Base-by-base conservation (phyloP, 441 rosid species). In the Bruguiera hainesii region DNA sequence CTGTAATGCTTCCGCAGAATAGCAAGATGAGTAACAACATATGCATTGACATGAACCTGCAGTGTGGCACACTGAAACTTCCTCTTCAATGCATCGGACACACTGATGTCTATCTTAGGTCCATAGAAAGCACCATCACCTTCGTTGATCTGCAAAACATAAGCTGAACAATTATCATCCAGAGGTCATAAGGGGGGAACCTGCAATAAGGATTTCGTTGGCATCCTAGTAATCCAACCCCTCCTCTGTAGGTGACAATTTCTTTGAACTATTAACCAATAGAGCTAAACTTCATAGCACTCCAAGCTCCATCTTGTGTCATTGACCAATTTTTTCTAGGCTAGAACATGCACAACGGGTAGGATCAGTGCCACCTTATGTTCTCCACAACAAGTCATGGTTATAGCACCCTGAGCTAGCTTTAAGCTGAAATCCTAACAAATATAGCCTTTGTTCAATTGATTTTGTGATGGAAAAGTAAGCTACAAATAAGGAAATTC, bases 111-210 rank as follows among this genome's bases (percentile, higher is more conserved):
- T 71, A 96, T 96, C 80, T 96, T 96, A 21, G 99, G 99, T 66
- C 99, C 99, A 78, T 96, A 96, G 71, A 96, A 96, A 64, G 99
- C 99, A 39, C 99, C 98, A 79, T 96, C 98, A 39, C 88, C 98
- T 80, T 88, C 97, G 75, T 93, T 76, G 64, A 88, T 73, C 99
- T 96, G 88, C 58, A 72, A 63, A 75, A 72, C 56, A 76, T 48
- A 33, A 71, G 53, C 68, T 10, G 28, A 37, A 28, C 46, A 13
- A 63, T 65, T 46, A 75, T 69, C 59, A 68, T 63, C 53, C 7
- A 73, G 48, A 60, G 15, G 28, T 52, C 57, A 57, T 7, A 58
- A 65, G 49, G 20, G 23, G 2, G 50, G 53, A 67, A 21, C 31
- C 19, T 28, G 56, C 53, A 53, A 42, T n/a, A 37, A 65, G 29